phyloP scores from a whole-genome alignment of 2,329 filamentous ascomycete genomes.

The Macrophomina phaseolina region DNA sequence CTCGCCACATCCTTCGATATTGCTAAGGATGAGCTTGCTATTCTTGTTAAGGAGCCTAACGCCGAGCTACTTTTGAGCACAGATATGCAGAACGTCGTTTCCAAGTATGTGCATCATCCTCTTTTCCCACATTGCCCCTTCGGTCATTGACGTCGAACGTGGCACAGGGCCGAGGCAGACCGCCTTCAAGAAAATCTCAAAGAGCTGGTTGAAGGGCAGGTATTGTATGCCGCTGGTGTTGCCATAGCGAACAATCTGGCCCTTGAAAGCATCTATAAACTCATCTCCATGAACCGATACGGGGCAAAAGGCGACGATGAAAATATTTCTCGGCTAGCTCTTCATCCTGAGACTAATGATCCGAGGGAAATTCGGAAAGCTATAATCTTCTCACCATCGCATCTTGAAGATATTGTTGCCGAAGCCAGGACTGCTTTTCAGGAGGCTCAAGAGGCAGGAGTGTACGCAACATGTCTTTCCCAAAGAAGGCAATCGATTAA shows the following conservation, averaged over 20 bases:
- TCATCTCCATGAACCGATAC: slow-evolving; percentile 29
- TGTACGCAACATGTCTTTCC: not conserved
- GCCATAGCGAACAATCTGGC: slow-evolving; percentile 34
- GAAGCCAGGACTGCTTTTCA: not conserved
- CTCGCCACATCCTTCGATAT: slow-evolving; percentile 8
- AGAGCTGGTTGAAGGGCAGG: slow-evolving; percentile 3
- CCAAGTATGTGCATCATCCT: slow-evolving; percentile 30
- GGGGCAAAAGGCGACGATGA: slow-evolving; percentile 18
- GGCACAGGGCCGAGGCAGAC: slow-evolving; percentile 4
- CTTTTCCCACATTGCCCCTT: not conserved
- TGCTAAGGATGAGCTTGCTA: slow-evolving; percentile 4
- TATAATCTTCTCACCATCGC: slow-evolving; percentile 21
- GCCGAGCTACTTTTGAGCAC: slow-evolving; percentile 34
- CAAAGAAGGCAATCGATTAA: not conserved
- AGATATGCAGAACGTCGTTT: slow-evolving; percentile 35
- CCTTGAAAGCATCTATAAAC: slow-evolving; percentile 33
- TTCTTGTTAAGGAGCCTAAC: not conserved
- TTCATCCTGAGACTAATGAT: slow-evolving; percentile 9
- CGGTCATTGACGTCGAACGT: not conserved
- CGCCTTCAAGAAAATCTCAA: slow-evolving; percentile 13
- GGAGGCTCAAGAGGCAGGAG: not conserved
- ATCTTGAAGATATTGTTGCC: not conserved
- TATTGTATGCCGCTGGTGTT: slow-evolving; percentile 19
- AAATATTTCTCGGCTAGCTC: not conserved
- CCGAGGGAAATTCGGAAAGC: slow-evolving; percentile 9